Conservation (phyloP, 2,329 filamentous ascomycete genomes). For the Xylaria sp. region DNA sequence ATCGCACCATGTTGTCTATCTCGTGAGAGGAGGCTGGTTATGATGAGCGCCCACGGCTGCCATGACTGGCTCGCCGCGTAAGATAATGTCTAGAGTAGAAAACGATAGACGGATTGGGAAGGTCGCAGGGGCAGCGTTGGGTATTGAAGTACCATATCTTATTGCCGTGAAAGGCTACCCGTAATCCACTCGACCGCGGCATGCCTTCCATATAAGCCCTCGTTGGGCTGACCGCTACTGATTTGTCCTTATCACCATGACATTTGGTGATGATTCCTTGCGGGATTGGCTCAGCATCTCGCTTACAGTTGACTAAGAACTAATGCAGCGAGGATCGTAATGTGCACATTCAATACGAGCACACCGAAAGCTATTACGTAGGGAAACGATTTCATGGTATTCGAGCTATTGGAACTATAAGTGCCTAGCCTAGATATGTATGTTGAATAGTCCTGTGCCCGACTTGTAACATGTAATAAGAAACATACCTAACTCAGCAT, state of each 20-base stretch:
- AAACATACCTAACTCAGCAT: too few relatives aligned
- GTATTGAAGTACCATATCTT: background rate
- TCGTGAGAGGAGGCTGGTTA: background rate
- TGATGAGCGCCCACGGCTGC: background rate
- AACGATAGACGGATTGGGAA: constrained; percentile 27
- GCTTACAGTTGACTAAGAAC: background rate
- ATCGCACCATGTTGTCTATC: constrained; percentile 18
- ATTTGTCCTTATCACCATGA: background rate
- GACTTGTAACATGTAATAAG: background rate
- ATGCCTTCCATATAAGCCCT: background rate
- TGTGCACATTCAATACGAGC: background rate
- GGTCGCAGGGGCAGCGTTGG: constrained; percentile 19
- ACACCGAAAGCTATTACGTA: background rate
- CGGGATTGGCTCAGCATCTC: background rate
- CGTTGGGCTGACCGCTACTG: constrained; percentile 1
- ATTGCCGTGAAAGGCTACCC: background rate
- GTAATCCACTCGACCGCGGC: constrained; percentile 4
- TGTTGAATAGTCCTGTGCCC: background rate
- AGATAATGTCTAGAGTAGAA: constrained; percentile 14
- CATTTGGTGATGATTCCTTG: background rate
- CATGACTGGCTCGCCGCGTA: background rate
- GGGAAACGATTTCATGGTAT: background rate
- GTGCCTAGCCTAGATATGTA: background rate
- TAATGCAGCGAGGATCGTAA: background rate
- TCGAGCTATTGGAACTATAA: background rate